Evolutionary conservation across 805 yeast species (phyloP).

Genomic region (Kodamaea jinghongensis): DNA sequence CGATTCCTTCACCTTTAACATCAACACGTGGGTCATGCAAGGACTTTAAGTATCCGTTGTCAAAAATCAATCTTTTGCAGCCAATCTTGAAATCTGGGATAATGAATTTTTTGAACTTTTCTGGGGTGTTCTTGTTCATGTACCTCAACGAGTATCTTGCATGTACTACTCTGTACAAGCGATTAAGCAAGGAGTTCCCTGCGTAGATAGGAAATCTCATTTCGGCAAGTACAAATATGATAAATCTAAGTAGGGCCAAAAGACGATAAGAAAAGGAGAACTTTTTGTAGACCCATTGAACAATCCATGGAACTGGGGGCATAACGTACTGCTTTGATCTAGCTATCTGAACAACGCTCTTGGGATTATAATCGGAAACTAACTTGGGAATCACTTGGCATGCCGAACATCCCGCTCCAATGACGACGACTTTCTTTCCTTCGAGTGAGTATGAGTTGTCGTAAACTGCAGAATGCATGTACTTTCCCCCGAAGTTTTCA

Average conservation of each 20-base stretch:
- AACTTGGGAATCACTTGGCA: constrained; percentile 39
- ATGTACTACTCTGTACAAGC: constrained; percentile 25
- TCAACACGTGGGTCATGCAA: constrained; percentile 30
- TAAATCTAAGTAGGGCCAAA: constrained; percentile 25
- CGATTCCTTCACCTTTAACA: constrained; percentile 21
- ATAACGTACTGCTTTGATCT: constrained; percentile 37
- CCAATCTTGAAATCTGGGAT: constrained; percentile 41
- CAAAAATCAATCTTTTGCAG: constrained; percentile 41
- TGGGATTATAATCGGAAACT: constrained; percentile 24
- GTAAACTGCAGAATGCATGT: constrained; percentile 42
- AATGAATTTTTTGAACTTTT: constrained; percentile 29
- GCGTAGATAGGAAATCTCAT: constrained; percentile 34
- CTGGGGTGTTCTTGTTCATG: constrained; percentile 29
- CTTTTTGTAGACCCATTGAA: constrained; percentile 20
- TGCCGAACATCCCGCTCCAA: constrained; percentile 45
- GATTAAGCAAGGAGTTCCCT: constrained; percentile 27
- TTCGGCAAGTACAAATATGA: constrained; percentile 31
- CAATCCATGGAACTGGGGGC: constrained; percentile 34
- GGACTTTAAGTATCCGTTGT: constrained; percentile 33
- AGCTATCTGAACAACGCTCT: constrained; percentile 30
- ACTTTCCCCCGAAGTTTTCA: constrained; percentile 33
- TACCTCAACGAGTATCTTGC: constrained; percentile 19
- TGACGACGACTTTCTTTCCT: constrained; percentile 35
- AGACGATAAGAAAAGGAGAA: constrained; percentile 28
- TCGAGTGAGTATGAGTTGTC: constrained; percentile 32